phyloP scores from a whole-genome alignment of 2,329 filamentous ascomycete species.

The Chaetothyriales sp. region DNA sequence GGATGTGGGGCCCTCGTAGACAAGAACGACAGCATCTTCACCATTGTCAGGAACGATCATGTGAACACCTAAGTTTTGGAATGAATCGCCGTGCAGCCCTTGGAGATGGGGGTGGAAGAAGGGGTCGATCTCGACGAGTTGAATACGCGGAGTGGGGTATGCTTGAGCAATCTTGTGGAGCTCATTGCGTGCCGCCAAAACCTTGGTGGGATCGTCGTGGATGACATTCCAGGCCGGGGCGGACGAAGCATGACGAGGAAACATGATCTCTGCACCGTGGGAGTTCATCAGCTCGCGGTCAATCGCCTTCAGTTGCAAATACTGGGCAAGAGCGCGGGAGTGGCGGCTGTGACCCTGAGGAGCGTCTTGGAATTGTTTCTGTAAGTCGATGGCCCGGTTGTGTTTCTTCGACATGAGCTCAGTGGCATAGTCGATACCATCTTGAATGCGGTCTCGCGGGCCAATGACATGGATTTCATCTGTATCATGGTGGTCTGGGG shows the following conservation, averaged over 20 bases:
- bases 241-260: conserved; percentile 40
- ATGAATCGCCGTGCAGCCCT: conserved; percentile 25
- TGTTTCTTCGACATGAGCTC: conserved; percentile 80
- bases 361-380: conserved; percentile 61
- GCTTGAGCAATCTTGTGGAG: conserved; percentile 37
- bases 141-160: conserved; percentile 33
- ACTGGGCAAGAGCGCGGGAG: conserved; percentile 74
- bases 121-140: conserved; percentile 33
- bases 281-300: conserved; percentile 68
- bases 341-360: conserved; percentile 61
- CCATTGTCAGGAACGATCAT: conserved; percentile 35
- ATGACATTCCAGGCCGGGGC: conserved; percentile 72
- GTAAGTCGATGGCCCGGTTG: conserved; percentile 68
- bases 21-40: conserved; percentile 33
- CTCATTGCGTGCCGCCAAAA: conserved; percentile 36
- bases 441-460: conserved; percentile 56
- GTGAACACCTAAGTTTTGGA: conserved; percentile 34
- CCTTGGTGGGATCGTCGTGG: conserved; percentile 70
- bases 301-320: conserved; percentile 68
- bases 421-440: conserved; percentile 70
- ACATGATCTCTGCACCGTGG: conserved; percentile 77
- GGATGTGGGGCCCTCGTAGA: conserved; percentile 34
- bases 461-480: conserved; percentile 78
- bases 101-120: conserved; percentile 37
- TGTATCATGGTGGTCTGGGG: conserved; percentile 59